Evolutionary conservation across 2,329 filamentous ascomycete species (phyloP).

Genomic region (Colletotrichum tofieldiae): DNA sequence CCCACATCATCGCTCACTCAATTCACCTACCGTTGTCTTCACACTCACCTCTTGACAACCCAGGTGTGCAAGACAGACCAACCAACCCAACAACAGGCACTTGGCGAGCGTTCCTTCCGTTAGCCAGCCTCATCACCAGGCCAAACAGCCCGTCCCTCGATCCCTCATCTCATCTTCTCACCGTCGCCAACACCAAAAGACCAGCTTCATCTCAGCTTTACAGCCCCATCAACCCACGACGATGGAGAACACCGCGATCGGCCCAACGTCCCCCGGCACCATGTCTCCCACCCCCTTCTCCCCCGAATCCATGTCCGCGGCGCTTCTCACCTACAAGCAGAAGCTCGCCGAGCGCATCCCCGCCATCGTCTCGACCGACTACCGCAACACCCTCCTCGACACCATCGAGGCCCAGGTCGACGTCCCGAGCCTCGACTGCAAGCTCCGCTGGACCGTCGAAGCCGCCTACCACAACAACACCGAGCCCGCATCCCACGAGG

Average conservation of each 20-base stretch:
- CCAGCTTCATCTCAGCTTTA: neutral
- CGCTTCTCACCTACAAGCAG: constrained; percentile 8
- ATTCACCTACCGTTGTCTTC: neutral
- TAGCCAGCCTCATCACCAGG: neutral
- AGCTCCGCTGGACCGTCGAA: constrained; percentile 22
- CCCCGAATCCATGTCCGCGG: neutral
- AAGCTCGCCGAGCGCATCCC: constrained; percentile 23
- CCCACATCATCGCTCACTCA: neutral
- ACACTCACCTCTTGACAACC: neutral
- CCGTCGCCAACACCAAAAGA: neutral
- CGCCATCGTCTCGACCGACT: neutral
- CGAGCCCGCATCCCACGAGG: constrained; percentile 22
- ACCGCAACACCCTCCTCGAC: constrained; percentile 13
- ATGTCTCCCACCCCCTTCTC: neutral
- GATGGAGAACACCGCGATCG: neutral
- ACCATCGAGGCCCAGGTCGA: constrained; percentile 17
- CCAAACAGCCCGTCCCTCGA: neutral
- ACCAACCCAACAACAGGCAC: no score
- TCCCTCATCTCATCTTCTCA: neutral
- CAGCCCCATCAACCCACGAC: neutral
- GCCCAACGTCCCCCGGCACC: neutral
- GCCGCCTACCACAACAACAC: constrained; percentile 12
- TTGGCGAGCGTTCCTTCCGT: neutral
- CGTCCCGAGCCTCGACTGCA: constrained; percentile 7
- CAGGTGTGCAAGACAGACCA: no score